A percentile compares a stretch with the other conserved stretches of the same genome.
phyloP scores from a whole-genome alignment of 768 basidiomycete genomes.

The Boletus tomentosulus region DNA sequence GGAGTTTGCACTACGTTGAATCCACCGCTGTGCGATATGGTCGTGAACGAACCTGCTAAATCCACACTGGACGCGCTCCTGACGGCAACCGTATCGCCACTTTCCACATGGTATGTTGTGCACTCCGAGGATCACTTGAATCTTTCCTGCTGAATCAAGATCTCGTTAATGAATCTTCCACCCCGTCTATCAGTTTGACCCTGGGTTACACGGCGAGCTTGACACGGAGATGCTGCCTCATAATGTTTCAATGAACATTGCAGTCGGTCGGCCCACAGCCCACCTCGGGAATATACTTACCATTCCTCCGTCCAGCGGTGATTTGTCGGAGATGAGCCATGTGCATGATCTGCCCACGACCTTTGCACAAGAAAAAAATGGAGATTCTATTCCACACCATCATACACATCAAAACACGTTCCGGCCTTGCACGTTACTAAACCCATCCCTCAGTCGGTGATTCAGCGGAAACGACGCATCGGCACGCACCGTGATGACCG shows the following conservation, averaged over 20 bases:
- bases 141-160: not conserved
- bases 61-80: not conserved
- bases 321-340: conserved; percentile 8
- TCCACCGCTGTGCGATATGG: not conserved
- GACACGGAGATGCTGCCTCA: not conserved
- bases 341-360: not conserved
- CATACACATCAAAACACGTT: conserved; percentile 14
- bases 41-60: not conserved
- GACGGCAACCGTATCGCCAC: not conserved
- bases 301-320: not conserved
- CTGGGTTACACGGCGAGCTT: not conserved
- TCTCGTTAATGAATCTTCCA: not conserved
- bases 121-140: not conserved
- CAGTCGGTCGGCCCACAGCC: not conserved
- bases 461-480: not conserved
- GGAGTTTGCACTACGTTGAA: not conserved
- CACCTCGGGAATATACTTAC: not conserved
- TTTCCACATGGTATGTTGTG: not conserved
- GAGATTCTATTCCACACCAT: conserved; percentile 13
- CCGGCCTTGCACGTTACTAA: conserved; percentile 14
- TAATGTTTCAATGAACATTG: not conserved
- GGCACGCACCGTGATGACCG: conserved; percentile 84
- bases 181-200: not conserved
- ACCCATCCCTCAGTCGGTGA: conserved; percentile 1
- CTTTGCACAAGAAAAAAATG: not conserved